Conservation (phyloP, 768 basidiomycete genomes). For the Leccinum olivaceopallidum region DNA sequence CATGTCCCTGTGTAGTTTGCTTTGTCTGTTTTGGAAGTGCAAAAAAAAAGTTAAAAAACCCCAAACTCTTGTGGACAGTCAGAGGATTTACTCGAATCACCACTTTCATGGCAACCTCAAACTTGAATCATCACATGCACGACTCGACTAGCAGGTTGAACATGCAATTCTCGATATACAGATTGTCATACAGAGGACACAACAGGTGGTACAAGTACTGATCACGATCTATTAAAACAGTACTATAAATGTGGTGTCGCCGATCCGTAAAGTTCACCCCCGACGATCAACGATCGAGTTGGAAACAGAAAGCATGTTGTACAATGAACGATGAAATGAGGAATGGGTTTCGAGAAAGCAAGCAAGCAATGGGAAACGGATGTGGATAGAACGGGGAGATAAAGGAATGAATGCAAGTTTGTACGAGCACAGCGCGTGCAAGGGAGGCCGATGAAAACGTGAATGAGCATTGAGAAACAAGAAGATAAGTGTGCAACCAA, state of each 20-base stretch:
- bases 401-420: background rate
- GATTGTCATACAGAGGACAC: no score
- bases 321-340: constrained; percentile 16
- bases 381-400: background rate
- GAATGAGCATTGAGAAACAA: constrained; percentile 4
- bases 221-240: constrained; percentile 3
- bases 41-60: constrained; percentile 6
- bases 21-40: constrained; percentile 12
- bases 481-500: no score
- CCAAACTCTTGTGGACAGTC: background rate
- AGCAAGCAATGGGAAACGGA: constrained; percentile 1
- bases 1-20: constrained; percentile 3
- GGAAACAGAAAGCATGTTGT: constrained; percentile 2
- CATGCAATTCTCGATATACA: constrained; percentile 19
- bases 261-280: constrained; percentile 1
- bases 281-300: constrained; percentile 15
- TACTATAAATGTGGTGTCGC: constrained; percentile 22
- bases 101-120: background rate
- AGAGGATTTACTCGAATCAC: background rate
- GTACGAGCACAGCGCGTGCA: constrained; percentile 7
- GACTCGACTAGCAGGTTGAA: background rate
- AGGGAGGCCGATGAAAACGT: background rate
- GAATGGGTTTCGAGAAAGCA: background rate
- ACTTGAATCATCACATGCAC: background rate
- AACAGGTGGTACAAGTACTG: constrained; percentile 16